phyloP scores from a whole-genome alignment of 805 yeast species.

The Kuraishia borneana region DNA sequence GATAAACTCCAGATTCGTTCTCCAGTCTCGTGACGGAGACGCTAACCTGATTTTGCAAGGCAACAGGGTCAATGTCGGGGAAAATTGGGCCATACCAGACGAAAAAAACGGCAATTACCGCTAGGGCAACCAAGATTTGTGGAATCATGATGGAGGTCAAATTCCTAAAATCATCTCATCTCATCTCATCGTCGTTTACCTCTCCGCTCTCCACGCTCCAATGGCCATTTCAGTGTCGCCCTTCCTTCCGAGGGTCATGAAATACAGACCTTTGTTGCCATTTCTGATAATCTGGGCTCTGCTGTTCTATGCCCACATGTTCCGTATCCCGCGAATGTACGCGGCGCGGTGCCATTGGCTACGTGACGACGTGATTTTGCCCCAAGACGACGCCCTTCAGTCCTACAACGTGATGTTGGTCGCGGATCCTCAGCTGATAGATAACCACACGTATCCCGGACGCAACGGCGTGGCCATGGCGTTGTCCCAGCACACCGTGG shows the following conservation, averaged over 20 bases:
- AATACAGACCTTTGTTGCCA: conserved; percentile 1
- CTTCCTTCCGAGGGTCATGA: conserved; percentile 1
- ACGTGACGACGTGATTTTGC: neutral
- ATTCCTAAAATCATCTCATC: too few species aligned
- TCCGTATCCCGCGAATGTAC: conserved; percentile 1
- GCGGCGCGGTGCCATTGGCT: conserved; percentile 2
- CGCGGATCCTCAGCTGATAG: conserved; percentile 94
- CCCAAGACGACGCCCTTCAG: neutral
- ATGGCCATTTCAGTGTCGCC: conserved; percentile 1
- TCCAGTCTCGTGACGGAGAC: conserved; percentile 47
- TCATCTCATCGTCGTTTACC: too few species aligned
- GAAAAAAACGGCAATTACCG: neutral
- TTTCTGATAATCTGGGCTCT: conserved; percentile 2
- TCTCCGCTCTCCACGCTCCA: too few species aligned
- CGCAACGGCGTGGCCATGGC: conserved; percentile 41
- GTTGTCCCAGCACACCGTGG: conserved; percentile 51
- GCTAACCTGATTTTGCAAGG: conserved; percentile 53
- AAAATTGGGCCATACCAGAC: too few species aligned
- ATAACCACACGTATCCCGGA: conserved; percentile 75
- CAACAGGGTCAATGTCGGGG: conserved; percentile 47
- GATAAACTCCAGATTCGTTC: conserved; percentile 65
- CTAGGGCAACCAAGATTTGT: neutral
- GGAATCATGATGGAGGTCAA: too few species aligned
- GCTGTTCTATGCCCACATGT: conserved; percentile 1
- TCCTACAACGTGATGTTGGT: conserved; percentile 24